These are phyloP conservation scores for Anacardium occidentale DNA, from an alignment of 345 rosid species.

Conservation along the genomic window DNA sequence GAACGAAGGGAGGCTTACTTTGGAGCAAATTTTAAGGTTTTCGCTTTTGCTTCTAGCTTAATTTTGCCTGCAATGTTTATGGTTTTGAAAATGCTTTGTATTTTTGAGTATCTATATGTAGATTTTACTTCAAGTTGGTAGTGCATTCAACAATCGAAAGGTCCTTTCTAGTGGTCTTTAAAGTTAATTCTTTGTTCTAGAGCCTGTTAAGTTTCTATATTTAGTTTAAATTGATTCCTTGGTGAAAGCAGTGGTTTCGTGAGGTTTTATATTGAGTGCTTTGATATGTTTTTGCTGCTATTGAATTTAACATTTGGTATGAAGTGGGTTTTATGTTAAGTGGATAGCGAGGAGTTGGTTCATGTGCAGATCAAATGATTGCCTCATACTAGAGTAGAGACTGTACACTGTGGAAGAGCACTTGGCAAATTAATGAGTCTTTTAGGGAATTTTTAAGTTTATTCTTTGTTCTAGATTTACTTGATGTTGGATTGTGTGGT, in stretches of 20 bases:
- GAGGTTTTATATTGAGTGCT: background rate
- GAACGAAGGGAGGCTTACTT: conserved; percentile 89
- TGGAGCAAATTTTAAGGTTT: conserved; percentile 94
- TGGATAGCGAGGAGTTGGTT: too few relatives aligned
- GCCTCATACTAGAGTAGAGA: too few relatives aligned
- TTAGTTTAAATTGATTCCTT: background rate
- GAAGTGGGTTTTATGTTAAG: too few relatives aligned
- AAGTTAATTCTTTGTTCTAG: background rate
- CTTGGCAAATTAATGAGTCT: too few relatives aligned
- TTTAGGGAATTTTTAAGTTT: background rate
- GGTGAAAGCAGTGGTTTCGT: background rate
- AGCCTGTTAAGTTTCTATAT: background rate
- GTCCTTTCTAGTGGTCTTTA: background rate
- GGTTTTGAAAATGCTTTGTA: background rate
- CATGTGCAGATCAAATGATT: too few relatives aligned
- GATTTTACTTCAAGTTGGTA: background rate
- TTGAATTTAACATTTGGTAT: background rate
- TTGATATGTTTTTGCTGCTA: background rate
- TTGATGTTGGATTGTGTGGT: background rate
- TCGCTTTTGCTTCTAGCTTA: background rate
- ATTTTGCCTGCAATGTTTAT: background rate
- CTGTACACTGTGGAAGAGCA: too few relatives aligned
- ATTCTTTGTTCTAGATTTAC: background rate
- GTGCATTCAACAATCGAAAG: background rate
- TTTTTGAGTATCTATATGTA: background rate